Base-by-base conservation (phyloP, 2,329 filamentous ascomycete species). In the Phoma sp. region DNA sequence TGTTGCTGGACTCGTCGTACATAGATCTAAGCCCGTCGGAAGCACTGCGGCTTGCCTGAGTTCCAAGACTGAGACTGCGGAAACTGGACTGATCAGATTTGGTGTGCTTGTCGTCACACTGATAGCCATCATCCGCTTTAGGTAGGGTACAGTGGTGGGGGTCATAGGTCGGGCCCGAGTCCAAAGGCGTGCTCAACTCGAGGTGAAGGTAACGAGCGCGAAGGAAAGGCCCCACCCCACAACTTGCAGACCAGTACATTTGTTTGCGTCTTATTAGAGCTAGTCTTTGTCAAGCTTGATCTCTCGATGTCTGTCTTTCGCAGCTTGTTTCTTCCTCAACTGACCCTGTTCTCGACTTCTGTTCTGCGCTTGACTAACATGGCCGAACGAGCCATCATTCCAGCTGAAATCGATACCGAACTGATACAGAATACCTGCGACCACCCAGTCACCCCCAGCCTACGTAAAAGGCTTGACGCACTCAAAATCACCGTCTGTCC, bases 401-500 rank as follows among this genome's bases (percentile, higher is more conserved):
- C 28, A 29, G 4, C 28, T 4, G 28, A 25, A n/a, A n/a, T n/a
- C 23, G 10, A 21, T 17, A 34, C 18, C 30, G 4, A 37, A 2
- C 29, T 46, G 42, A 12, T 9, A 12, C 42, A 14, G 11, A 20
- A 46, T 7, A 30, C 23, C 12, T 46, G 42, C 33, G 37, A 46
- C 5, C 42, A 46, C 15, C 32, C 32, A 15, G 23, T 46, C 4
- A 29, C 30, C 11, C 42, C 32, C 7, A 11, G 12, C 12, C 23
- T 46, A 5, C 42, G 42, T 7, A 17, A 2, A 12, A 37, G 17
- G 7, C 42, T 46, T n/a, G 30, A 11, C 6, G 30, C 39, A 7
- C 32, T 25, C 14, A 33, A 50, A 2, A 26, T 50, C 3, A n/a
- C 5, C 10, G 33, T 29, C 11, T 50, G 33, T 15, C 52, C 58